These are phyloP conservation scores for Cercospora canescens DNA, from an alignment of 2,329 filamentous ascomycete genomes.

Conservation along the genomic window DNA sequence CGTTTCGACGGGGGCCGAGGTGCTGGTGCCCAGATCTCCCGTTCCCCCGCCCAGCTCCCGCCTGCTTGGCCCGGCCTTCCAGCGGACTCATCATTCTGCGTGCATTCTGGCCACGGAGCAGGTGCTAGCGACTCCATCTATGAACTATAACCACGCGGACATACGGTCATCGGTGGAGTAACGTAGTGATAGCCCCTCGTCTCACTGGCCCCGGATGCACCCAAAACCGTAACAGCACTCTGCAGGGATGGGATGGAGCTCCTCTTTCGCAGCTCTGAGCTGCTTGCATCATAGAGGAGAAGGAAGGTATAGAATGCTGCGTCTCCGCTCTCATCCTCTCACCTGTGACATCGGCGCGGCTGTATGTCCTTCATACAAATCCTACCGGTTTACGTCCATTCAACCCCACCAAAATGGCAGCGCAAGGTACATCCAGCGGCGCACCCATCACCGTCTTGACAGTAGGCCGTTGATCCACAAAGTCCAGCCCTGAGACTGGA, in stretches of 20 bases:
- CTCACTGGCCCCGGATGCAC: not conserved
- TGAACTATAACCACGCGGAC: not conserved
- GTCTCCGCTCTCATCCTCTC: not conserved
- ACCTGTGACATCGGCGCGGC: not conserved
- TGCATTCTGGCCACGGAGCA: not conserved
- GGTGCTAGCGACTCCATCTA: not conserved
- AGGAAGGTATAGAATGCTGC: constrained; percentile 1
- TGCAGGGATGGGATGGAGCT: constrained; percentile 8
- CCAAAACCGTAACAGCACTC: constrained; percentile 13
- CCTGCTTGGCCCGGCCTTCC: not conserved
- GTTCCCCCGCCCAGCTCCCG: not conserved
- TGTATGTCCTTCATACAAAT: not conserved
- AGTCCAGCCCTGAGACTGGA: not conserved
- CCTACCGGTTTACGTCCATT: not conserved
- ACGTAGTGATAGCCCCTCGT: not conserved
- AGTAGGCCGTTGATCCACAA: constrained; percentile 9
- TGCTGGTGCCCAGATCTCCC: not conserved
- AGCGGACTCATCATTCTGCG: not conserved
- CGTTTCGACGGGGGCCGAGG: not conserved
- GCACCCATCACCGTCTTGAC: constrained; percentile 26
- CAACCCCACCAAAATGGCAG: constrained; percentile 15
- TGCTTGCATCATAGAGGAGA: constrained; percentile 10
- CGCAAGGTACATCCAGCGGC: constrained; percentile 25
- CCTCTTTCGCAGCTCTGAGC: constrained; percentile 12
- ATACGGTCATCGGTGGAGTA: constrained; percentile 1